phyloP scores from a whole-genome alignment of 768 basidiomycete species.

The Pleurotus tuber-regium region DNA sequence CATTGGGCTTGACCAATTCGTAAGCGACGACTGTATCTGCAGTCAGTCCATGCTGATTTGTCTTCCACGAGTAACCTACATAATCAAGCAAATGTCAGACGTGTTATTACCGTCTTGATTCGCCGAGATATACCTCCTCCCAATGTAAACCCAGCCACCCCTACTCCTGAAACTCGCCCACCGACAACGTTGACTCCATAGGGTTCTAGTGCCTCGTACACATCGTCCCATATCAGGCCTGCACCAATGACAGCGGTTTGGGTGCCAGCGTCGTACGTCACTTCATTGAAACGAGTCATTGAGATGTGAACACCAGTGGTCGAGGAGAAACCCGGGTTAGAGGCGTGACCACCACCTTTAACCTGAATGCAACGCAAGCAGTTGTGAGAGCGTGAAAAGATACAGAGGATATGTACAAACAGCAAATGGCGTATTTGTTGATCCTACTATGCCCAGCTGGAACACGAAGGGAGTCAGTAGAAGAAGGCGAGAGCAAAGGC shows the following conservation, averaged over 20 bases:
- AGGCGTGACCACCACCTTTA: constrained; percentile 58
- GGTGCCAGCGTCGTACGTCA: constrained; percentile 35
- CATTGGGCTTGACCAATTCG: constrained; percentile 57
- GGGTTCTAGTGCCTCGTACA: constrained; percentile 49
- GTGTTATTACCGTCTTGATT: no score
- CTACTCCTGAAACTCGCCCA: constrained; percentile 55
- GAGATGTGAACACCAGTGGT: constrained; percentile 58
- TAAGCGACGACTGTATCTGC: constrained; percentile 50
- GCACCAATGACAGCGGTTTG: constrained; percentile 41
- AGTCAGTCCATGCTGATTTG: constrained; percentile 59
- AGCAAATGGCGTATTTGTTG: constrained; percentile 49
- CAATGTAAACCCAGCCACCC: constrained; percentile 56
- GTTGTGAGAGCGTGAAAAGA: background rate
- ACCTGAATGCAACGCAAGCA: constrained; percentile 35
- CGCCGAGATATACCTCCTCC: constrained; percentile 57
- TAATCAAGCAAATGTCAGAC: background rate
- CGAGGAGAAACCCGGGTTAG: constrained; percentile 58
- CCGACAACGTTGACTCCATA: constrained; percentile 55
- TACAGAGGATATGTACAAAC: constrained; percentile 25
- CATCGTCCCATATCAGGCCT: constrained; percentile 65
- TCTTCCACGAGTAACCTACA: constrained; percentile 60
- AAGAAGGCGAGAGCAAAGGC: background rate
- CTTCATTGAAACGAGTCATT: constrained; percentile 47
- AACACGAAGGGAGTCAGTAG: background rate
- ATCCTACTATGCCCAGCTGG: constrained; percentile 47